Evolutionary conservation across 495 filamentous ascomycete genomes (phyloP).

Genomic region (Lentithecium fluviatile): DNA sequence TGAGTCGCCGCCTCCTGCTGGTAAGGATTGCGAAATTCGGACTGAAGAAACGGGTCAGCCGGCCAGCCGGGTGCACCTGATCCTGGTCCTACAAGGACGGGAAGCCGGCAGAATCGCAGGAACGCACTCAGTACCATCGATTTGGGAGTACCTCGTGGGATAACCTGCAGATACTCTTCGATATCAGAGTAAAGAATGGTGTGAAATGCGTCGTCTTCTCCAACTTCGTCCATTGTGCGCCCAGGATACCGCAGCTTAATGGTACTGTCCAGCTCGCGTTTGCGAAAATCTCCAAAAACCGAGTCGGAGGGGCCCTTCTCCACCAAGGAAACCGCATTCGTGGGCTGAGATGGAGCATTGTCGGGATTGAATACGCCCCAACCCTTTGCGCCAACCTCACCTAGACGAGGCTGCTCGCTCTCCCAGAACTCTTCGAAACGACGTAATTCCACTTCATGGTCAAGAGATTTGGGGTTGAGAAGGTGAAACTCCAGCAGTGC

Average conservation of each 20-base stretch:
- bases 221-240: conserved; percentile 61
- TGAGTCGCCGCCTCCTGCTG: background rate
- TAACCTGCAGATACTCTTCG: conserved; percentile 52
- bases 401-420: conserved; percentile 74
- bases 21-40: background rate
- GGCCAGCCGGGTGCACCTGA: conserved; percentile 3
- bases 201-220: conserved; percentile 74
- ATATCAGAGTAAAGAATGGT: conserved; percentile 79
- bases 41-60: conserved; percentile 22
- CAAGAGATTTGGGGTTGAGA: conserved; percentile 48
- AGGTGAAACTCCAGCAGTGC: conserved; percentile 73
- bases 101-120: conserved; percentile 67
- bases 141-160: conserved; percentile 39
- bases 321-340: background rate
- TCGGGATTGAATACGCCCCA: conserved; percentile 60
- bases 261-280: conserved; percentile 55
- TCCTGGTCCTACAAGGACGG: conserved; percentile 45
- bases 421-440: conserved; percentile 81
- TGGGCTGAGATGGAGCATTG: conserved; percentile 12
- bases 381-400: conserved; percentile 68
- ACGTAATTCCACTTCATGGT: conserved; percentile 40
- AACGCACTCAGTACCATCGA: conserved; percentile 61
- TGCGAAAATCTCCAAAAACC: conserved; percentile 58
- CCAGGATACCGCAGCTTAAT: conserved; percentile 58
- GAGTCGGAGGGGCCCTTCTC: background rate